Evolutionary conservation across 345 rosid genomes (phyloP).

Genomic region (Moricandia moricandioides): DNA sequence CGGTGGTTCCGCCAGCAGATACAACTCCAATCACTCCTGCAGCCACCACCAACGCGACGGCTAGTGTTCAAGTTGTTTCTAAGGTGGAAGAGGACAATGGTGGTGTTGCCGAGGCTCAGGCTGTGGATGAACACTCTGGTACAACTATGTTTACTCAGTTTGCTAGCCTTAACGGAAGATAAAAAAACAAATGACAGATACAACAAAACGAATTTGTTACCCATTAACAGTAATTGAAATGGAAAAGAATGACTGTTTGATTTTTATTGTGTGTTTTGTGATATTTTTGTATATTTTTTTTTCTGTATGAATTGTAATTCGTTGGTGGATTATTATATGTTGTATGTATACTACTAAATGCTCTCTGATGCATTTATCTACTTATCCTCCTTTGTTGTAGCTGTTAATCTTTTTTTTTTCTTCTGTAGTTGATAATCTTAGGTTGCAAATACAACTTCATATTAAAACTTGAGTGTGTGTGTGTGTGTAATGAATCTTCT

Average conservation of each 20-base stretch:
- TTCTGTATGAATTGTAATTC: constrained; percentile 19
- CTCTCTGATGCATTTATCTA: constrained; percentile 30
- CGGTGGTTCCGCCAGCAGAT: constrained; percentile 18
- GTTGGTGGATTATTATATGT: constrained; percentile 22
- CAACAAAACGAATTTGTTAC: constrained; percentile 12
- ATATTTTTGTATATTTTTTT: constrained; percentile 17
- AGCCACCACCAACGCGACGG: constrained; percentile 33
- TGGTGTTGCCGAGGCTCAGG: constrained; percentile 41
- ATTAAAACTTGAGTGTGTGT: background rate
- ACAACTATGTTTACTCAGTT: constrained; percentile 68
- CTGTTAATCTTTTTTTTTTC: background rate
- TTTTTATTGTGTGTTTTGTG: constrained; percentile 6
- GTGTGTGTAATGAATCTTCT: constrained; percentile 14
- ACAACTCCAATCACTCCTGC: constrained; percentile 34
- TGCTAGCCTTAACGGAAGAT: constrained; percentile 61
- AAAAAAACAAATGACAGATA: constrained; percentile 16
- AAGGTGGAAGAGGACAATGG: constrained; percentile 41
- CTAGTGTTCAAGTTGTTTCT: constrained; percentile 35
- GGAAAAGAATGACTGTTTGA: constrained; percentile 1
- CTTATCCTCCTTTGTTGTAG: constrained; percentile 28
- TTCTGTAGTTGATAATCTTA: background rate
- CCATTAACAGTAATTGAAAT: constrained; percentile 4
- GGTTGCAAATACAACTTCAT: constrained; percentile 22
- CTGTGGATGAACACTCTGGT: constrained; percentile 56
- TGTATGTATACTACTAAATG: constrained; percentile 27